Evolutionary conservation across 1,284 basidiomycete genomes (phyloP).

Genomic region (Sporisorium reilianum): DNA sequence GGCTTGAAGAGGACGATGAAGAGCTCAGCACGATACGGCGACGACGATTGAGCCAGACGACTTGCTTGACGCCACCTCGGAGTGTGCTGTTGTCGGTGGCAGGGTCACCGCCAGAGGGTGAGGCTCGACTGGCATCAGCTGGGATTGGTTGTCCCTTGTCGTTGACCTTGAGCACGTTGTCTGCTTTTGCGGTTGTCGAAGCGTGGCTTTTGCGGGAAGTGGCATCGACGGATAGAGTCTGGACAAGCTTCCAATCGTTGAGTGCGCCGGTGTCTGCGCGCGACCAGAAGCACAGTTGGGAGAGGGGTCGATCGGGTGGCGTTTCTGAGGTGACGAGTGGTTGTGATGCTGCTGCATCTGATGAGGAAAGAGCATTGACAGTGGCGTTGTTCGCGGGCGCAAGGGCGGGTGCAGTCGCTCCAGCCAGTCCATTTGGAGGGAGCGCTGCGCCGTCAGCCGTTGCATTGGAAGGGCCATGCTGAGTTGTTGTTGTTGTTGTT

Average conservation of each 20-base stretch:
- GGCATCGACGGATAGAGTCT: conserved; percentile 17
- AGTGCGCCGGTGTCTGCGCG: conserved; percentile 36
- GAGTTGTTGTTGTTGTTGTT: neutral
- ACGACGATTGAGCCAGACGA: conserved; percentile 38
- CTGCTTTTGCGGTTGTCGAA: conserved; percentile 2
- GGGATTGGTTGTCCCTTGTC: conserved; percentile 32
- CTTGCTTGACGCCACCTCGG: conserved; percentile 23
- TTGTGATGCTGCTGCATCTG: neutral
- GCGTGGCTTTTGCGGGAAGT: neutral
- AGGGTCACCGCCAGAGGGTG: conserved; percentile 9
- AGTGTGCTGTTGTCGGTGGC: neutral
- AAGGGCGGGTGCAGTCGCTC: neutral
- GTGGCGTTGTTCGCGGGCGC: neutral
- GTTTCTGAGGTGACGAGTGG: neutral
- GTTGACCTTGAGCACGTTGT: conserved; percentile 49
- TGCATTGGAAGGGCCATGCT: neutral
- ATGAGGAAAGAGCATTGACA: neutral
- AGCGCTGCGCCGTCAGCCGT: neutral
- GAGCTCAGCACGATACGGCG: conserved; percentile 32
- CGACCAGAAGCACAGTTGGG: conserved; percentile 46
- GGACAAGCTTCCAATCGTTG: conserved; percentile 46
- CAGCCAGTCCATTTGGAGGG: neutral
- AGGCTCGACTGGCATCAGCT: conserved; percentile 12
- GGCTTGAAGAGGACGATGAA: conserved; percentile 8
- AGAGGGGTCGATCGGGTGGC: neutral